A percentile compares a stretch with the other conserved stretches of the same genome.
These are phyloP conservation scores for Teunomyces panamensis DNA, from an alignment of 805 yeast species.

Conservation along the genomic window DNA sequence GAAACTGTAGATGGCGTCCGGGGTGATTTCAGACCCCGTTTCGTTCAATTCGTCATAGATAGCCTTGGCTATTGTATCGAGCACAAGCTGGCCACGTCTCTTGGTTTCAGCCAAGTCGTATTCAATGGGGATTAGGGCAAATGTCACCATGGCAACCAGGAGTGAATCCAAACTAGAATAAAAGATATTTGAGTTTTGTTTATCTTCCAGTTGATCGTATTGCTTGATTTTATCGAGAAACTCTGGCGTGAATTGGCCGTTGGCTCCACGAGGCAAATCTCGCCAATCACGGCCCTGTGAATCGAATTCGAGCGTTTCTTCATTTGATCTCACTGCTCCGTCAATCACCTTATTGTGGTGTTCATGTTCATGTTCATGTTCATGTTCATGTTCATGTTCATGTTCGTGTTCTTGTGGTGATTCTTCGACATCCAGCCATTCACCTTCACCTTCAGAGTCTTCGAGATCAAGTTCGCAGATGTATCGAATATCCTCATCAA, in stretches of 20 bases:
- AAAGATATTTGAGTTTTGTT: slow-evolving; percentile 25
- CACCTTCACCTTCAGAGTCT: slow-evolving; percentile 18
- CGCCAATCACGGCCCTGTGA: slow-evolving; percentile 68
- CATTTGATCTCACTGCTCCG: slow-evolving; percentile 8
- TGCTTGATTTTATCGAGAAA: slow-evolving; percentile 16
- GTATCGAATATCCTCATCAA: slow-evolving; percentile 65
- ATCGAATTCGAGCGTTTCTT: slow-evolving; percentile 38
- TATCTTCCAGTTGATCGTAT: slow-evolving; percentile 13
- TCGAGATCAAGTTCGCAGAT: slow-evolving; percentile 58
- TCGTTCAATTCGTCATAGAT: slow-evolving; percentile 37
- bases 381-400: slow-evolving; percentile 10
- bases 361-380: slow-evolving; percentile 15
- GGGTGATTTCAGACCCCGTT: slow-evolving; percentile 26
- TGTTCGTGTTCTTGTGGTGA: not conserved
- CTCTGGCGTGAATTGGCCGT: slow-evolving; percentile 27
- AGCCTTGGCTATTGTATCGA: slow-evolving; percentile 53
- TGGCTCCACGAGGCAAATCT: slow-evolving; percentile 63
- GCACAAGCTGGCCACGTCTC: slow-evolving; percentile 36
- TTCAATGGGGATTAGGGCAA: slow-evolving; percentile 25
- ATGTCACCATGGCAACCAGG: slow-evolving; percentile 23
- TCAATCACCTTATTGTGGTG: not conserved
- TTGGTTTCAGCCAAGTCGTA: slow-evolving; percentile 12
- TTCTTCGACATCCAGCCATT: slow-evolving; percentile 16
- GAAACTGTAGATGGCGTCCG: slow-evolving; percentile 50
- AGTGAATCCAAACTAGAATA: slow-evolving; percentile 22